Conservation (phyloP, 257 asterid species). For the Solanum medicagineum region DNA sequence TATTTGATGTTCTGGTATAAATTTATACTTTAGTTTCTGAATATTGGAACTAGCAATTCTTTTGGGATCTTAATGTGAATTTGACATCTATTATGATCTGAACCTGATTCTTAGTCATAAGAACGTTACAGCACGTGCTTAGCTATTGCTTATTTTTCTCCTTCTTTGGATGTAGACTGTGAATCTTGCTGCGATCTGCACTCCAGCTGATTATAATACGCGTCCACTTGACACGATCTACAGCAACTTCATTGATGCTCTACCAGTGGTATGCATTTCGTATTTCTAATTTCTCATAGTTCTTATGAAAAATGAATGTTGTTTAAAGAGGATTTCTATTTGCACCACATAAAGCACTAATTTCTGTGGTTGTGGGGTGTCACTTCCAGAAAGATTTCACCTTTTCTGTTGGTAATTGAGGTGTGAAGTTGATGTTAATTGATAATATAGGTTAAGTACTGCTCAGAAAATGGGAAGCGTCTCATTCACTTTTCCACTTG, state of each 20-base stretch:
- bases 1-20: background rate
- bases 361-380: background rate
- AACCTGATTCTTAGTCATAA: background rate
- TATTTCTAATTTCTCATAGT: background rate
- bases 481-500: conserved; percentile 92
- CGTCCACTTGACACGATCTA: conserved; percentile 90
- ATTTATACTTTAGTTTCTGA: background rate
- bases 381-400: background rate
- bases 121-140: no score
- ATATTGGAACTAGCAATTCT: background rate
- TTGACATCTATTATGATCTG: background rate
- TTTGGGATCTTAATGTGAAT: background rate
- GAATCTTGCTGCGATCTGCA: conserved; percentile 94
- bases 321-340: background rate
- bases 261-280: conserved; percentile 54
- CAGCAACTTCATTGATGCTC: conserved; percentile 89
- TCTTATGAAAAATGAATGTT: background rate
- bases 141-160: background rate
- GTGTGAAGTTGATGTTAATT: background rate
- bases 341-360: background rate
- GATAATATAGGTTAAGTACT: conserved; percentile 65
- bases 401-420: background rate
- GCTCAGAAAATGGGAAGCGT: conserved; percentile 77
- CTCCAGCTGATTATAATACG: conserved; percentile 91
- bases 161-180: conserved; percentile 34